Base-by-base conservation (phyloP, 1,284 basidiomycete species). In the Apiotrichum brassicae region DNA sequence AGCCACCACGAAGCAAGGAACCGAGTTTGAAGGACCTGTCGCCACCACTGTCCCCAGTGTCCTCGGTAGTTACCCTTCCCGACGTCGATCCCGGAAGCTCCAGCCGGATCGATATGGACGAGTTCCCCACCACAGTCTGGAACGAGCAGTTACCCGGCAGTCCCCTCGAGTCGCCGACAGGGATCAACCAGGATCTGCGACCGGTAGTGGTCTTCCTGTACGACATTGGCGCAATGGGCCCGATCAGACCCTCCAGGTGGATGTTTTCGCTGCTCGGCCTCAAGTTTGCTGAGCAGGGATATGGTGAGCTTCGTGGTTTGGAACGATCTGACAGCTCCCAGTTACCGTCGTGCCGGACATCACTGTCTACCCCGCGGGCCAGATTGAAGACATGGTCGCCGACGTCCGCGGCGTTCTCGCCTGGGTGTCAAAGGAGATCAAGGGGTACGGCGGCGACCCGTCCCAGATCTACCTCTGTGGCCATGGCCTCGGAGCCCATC, bases 401-500 rank as follows among this genome's bases (percentile, higher is more conserved):
- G 61, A 63, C 26, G 49, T 61, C 19, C 57, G 61, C 16, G 23
- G 43, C 6, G 51, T 56, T 4, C 46, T 60, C 8, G 36, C 51
- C 8, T 63, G 61, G 61, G 51, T 50, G 8, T 18, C 26, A 18
- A 52, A 53, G 39, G 50, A 59, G 26, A 53, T 57, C 24, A 28
- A 49, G 12, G 9, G 14, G 14, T 59, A 54, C 41, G 72, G 71
- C 5, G 74, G 73, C 25, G 67, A 72, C 46, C 58, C 65, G 13
- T 43, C 43, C 35, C 53, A 60, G 45, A 71, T 75, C 46, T 64
- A 70, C 39, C 43, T 75, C 1, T 43, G 66, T 48, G 71, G 73
- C 2, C 71, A 73, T 42, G 72, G 73, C 4, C 51, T 70, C 13
- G 69, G 66, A 18, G 70, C 66, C 22, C 70, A 73, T 49, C 54